phyloP scores from a whole-genome alignment of 352 stramenopile species.

The Globisporangium parvum region DNA sequence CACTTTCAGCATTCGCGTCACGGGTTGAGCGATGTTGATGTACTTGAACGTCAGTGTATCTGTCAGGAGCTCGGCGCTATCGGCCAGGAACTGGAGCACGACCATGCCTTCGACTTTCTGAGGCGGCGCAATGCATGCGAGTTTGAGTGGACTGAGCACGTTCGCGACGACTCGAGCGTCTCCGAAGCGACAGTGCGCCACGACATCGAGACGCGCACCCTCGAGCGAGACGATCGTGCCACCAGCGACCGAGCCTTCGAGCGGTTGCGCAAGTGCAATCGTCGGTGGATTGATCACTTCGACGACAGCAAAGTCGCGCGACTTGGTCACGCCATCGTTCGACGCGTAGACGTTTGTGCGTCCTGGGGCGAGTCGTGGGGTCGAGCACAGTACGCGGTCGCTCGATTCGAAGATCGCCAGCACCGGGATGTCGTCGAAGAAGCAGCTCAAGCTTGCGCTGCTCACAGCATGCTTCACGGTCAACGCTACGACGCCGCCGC shows the following conservation, averaged over 20 bases:
- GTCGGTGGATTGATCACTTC: slow-evolving; percentile 45
- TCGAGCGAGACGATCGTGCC: slow-evolving; percentile 36
- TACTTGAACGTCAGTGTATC: slow-evolving; percentile 41
- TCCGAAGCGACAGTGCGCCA: slow-evolving; percentile 78
- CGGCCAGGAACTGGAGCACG: slow-evolving; percentile 31
- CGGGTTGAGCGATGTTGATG: slow-evolving; percentile 1
- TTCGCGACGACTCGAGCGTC: slow-evolving; percentile 18
- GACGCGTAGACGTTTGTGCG: slow-evolving; percentile 33
- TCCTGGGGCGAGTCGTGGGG: slow-evolving; percentile 25
- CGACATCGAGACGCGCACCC: slow-evolving; percentile 38
- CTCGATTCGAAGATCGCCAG: slow-evolving; percentile 28
- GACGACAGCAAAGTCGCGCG: slow-evolving; percentile 25
- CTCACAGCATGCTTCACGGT: slow-evolving; percentile 28
- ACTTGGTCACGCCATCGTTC: slow-evolving; percentile 44
- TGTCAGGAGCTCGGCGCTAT: slow-evolving; percentile 34
- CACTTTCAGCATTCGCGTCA: neutral
- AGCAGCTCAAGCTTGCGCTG: slow-evolving; percentile 42
- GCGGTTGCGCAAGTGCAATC: slow-evolving; percentile 29
- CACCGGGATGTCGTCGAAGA: slow-evolving; percentile 30
- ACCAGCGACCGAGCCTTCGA: slow-evolving; percentile 23
- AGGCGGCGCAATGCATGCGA: slow-evolving; percentile 23
- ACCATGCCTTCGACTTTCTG: slow-evolving; percentile 30
- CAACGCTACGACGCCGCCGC: slow-evolving; percentile 29
- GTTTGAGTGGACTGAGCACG: slow-evolving; percentile 23
- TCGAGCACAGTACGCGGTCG: slow-evolving; percentile 26